Percentiles rank a stretch among this genome's conserved stretches.
Conservation (phyloP, 176 grass and related monocot species). For the Zea luxurians region DNA sequence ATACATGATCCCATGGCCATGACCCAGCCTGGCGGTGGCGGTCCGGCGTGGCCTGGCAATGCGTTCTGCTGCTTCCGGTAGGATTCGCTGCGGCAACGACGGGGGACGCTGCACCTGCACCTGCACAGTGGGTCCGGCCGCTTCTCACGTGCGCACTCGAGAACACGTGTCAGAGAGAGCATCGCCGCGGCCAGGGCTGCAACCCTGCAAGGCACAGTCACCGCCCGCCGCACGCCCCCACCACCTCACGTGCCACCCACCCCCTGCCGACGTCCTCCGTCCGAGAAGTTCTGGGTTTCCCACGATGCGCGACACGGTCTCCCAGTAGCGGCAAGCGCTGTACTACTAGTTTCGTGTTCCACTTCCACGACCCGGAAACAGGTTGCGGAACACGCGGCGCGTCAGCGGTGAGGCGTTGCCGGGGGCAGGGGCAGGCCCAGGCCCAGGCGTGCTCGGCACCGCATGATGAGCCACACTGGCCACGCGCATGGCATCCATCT, state of each 20-base stretch:
- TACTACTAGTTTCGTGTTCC: too few species aligned
- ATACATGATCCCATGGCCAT: background rate
- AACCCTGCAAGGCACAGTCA: too few species aligned
- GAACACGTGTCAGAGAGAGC: slow-evolving; percentile 36
- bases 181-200: too few species aligned
- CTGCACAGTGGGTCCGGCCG: background rate
- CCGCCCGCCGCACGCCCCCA: background rate
- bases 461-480: slow-evolving; percentile 9
- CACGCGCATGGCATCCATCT: background rate
- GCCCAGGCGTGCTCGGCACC: slow-evolving; percentile 2
- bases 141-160: slow-evolving; percentile 31
- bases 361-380: too few species aligned
- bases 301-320: too few species aligned
- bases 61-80: slow-evolving; percentile 29
- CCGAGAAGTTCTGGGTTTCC: too few species aligned
- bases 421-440: background rate
- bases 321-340: too few species aligned
- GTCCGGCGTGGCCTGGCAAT: background rate
- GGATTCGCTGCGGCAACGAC: slow-evolving; percentile 24
- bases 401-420: too few species aligned
- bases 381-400: too few species aligned
- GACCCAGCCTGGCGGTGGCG: background rate
- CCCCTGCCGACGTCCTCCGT: slow-evolving; percentile 5
- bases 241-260: slow-evolving; percentile 4
- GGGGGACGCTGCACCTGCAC: background rate